Evolutionary conservation across 1,284 basidiomycete species (phyloP).

Genomic region (Binderoboletus segoi): DNA sequence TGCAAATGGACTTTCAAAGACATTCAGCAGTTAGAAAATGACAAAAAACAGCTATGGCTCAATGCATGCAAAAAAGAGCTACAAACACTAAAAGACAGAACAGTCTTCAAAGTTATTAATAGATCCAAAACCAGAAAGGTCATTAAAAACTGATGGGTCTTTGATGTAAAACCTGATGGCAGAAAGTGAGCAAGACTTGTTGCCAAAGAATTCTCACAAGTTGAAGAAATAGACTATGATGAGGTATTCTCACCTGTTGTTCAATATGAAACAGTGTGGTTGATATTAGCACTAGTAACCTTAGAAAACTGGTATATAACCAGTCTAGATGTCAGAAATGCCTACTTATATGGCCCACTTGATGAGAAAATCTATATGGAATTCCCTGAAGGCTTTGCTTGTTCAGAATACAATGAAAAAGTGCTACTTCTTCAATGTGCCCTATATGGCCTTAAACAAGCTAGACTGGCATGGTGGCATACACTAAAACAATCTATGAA

Average conservation of each 20-base stretch:
- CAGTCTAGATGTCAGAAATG: background rate
- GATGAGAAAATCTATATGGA: background rate
- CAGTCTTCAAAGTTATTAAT: no score
- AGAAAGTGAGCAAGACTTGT: conserved; percentile 42
- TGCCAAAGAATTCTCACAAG: conserved; percentile 45
- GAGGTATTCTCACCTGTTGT: conserved; percentile 48
- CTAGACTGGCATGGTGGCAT: background rate
- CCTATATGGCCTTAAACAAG: conserved; percentile 5
- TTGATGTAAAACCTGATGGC: conserved; percentile 40
- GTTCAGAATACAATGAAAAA: background rate
- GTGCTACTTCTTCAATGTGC: background rate
- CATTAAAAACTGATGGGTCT: conserved; percentile 32
- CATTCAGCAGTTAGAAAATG: no score
- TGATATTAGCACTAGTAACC: background rate
- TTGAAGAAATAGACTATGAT: conserved; percentile 38
- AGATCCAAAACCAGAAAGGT: no score
- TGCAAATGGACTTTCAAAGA: no score
- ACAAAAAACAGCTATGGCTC: no score
- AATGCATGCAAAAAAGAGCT: no score
- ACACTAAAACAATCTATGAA: no score
- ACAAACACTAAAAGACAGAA: no score
- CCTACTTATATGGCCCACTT: background rate
- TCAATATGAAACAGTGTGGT: conserved; percentile 29
- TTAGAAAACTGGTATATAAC: background rate
- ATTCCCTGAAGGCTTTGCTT: background rate